A percentile compares a stretch with the other conserved stretches of the same genome.
Evolutionary conservation across 164 flowering plant species (phyloP).

Genomic region (Santalum album): DNA sequence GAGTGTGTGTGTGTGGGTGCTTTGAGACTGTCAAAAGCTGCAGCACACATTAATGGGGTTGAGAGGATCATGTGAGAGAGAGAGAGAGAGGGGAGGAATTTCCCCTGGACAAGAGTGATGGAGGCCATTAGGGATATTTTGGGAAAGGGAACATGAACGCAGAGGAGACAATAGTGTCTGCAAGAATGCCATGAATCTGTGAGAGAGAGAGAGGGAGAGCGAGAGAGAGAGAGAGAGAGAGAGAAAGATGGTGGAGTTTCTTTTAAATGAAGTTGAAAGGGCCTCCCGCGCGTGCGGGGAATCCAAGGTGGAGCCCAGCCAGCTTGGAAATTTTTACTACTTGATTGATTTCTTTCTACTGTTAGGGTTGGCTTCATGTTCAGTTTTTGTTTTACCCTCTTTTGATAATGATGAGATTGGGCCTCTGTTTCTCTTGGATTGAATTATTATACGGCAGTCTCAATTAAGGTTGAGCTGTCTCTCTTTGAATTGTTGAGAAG

Average conservation of each 20-base stretch:
- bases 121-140: not conserved
- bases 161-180: not conserved
- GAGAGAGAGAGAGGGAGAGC: not conserved
- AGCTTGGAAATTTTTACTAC: not conserved
- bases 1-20: not conserved
- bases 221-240: not conserved
- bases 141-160: not conserved
- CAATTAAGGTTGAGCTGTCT: no score
- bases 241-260: not conserved
- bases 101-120: not conserved
- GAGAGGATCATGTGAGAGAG: not conserved
- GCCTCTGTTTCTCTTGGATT: no score
- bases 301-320: conserved; percentile 2
- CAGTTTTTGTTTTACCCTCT: no score
- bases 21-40: not conserved
- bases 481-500: no score
- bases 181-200: not conserved
- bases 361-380: no score
- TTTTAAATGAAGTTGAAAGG: conserved; percentile 1
- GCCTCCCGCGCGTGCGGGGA: conserved; percentile 8
- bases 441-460: no score
- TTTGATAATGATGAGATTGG: no score
- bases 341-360: not conserved
- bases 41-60: not conserved
- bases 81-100: not conserved